Evolutionary conservation across 1,284 basidiomycete genomes (phyloP).

Genomic region (Kwoniella shivajii): DNA sequence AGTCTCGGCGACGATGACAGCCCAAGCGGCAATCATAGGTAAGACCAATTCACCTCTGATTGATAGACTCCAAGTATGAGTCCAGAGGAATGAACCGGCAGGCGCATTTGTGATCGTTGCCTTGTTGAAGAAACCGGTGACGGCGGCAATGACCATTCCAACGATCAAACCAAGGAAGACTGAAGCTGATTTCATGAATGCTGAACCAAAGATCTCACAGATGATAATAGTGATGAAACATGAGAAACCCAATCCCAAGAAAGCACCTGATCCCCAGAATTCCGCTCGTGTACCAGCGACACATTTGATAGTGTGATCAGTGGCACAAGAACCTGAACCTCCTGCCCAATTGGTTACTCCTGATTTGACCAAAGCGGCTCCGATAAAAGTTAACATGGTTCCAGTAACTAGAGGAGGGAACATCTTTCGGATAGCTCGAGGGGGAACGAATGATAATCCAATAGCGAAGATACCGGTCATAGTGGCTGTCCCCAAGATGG

Average conservation of each 20-base stretch:
- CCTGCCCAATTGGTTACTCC: constrained; percentile 45
- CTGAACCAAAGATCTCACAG: constrained; percentile 41
- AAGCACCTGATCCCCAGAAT: constrained; percentile 34
- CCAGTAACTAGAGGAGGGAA: constrained; percentile 43
- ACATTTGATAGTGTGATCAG: constrained; percentile 33
- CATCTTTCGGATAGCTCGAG: constrained; percentile 31
- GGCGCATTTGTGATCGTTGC: constrained; percentile 29
- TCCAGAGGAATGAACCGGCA: constrained; percentile 36
- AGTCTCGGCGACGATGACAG: constrained; percentile 38
- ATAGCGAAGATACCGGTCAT: constrained; percentile 37
- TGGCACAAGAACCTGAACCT: constrained; percentile 29
- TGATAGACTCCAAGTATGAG: constrained; percentile 29
- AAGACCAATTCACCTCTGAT: constrained; percentile 37
- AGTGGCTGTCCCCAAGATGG: constrained; percentile 35
- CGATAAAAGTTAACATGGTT: constrained; percentile 41
- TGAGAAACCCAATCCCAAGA: constrained; percentile 36
- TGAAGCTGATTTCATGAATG: constrained; percentile 40
- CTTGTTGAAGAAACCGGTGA: constrained; percentile 36
- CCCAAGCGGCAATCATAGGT: constrained; percentile 39
- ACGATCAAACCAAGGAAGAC: constrained; percentile 41
- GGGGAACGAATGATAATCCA: constrained; percentile 36
- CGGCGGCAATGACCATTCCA: constrained; percentile 39
- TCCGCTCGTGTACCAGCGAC: constrained; percentile 20
- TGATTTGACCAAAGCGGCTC: constrained; percentile 32
- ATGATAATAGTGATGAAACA: constrained; percentile 31